Percentiles rank a stretch among this genome's conserved stretches.
Conservation (phyloP, 768 basidiomycete species). For the Tricholoma flavovirens region DNA sequence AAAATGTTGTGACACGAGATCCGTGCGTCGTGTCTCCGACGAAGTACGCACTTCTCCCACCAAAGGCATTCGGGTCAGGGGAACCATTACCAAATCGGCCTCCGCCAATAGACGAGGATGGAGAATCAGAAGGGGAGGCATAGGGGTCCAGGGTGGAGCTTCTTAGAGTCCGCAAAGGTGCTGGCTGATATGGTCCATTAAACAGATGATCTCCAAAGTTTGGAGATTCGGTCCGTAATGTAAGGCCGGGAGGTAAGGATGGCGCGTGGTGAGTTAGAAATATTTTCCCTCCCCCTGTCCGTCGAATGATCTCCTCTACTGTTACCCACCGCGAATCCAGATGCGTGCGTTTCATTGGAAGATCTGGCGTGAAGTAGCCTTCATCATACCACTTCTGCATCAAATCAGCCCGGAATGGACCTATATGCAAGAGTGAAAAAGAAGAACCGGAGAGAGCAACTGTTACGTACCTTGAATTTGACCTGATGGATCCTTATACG, state of each 20-base stretch:
- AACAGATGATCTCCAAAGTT: constrained; percentile 39
- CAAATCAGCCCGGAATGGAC: constrained; percentile 80
- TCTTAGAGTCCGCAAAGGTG: constrained; percentile 54
- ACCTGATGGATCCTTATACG: constrained; percentile 90
- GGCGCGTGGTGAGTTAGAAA: constrained; percentile 52
- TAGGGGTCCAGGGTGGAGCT: constrained; percentile 64
- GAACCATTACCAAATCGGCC: constrained; percentile 61
- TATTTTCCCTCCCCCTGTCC: constrained; percentile 48
- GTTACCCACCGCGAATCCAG: constrained; percentile 64
- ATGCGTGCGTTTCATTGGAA: constrained; percentile 79
- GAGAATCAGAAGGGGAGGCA: constrained; percentile 62
- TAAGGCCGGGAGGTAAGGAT: constrained; percentile 48
- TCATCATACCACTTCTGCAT: constrained; percentile 97
- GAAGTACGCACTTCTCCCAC: constrained; percentile 36
- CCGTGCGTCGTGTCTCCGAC: constrained; percentile 32
- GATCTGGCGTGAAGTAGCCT: constrained; percentile 78
- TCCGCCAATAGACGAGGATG: constrained; percentile 64
- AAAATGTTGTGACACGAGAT: constrained; percentile 22
- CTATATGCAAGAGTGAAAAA: constrained; percentile 34
- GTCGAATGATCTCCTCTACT: constrained; percentile 52
- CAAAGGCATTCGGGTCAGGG: constrained; percentile 60
- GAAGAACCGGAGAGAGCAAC: background rate
- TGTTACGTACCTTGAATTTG: constrained; percentile 70
- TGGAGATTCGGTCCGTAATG: constrained; percentile 44
- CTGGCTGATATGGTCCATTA: constrained; percentile 60